These are phyloP conservation scores for Fusarium piperis DNA, from an alignment of 2,329 filamentous ascomycete genomes.

Conservation along the genomic window DNA sequence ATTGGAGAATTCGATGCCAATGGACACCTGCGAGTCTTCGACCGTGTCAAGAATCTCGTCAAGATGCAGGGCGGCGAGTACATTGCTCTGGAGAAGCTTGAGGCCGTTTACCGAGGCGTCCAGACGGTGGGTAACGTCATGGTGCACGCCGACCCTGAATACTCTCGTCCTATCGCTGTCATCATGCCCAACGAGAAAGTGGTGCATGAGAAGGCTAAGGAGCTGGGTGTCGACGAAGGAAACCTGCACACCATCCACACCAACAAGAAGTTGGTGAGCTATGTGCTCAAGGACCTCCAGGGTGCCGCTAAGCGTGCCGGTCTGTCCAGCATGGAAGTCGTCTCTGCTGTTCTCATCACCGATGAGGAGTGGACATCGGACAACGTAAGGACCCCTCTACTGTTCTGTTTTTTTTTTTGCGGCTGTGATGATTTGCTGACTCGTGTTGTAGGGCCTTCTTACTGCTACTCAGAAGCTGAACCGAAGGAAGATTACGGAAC, in stretches of 20 bases:
- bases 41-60: conserved; percentile 97
- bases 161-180: conserved; percentile 83
- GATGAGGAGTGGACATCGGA: conserved; percentile 90
- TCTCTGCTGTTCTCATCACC: conserved; percentile 79
- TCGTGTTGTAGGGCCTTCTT: conserved; percentile 60
- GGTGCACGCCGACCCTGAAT: conserved; percentile 80
- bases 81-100: conserved; percentile 95
- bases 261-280: conserved; percentile 70
- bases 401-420: neutral
- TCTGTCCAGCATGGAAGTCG: conserved; percentile 75
- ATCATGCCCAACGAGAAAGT: conserved; percentile 75
- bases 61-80: conserved; percentile 97
- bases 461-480: conserved; percentile 72
- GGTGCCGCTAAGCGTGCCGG: conserved; percentile 71
- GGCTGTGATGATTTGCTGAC: conserved; percentile 31
- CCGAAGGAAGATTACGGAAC: conserved; percentile 60
- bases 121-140: conserved; percentile 87
- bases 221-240: conserved; percentile 71
- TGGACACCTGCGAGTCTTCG: conserved; percentile 87
- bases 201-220: conserved; percentile 67
- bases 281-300: conserved; percentile 75
- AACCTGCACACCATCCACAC: conserved; percentile 75
- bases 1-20: conserved; percentile 87
- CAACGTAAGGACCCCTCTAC: conserved; percentile 70
- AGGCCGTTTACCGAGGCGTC: conserved; percentile 86